phyloP scores from a whole-genome alignment of 2,329 filamentous ascomycete genomes.

The Lojkania enalia region DNA sequence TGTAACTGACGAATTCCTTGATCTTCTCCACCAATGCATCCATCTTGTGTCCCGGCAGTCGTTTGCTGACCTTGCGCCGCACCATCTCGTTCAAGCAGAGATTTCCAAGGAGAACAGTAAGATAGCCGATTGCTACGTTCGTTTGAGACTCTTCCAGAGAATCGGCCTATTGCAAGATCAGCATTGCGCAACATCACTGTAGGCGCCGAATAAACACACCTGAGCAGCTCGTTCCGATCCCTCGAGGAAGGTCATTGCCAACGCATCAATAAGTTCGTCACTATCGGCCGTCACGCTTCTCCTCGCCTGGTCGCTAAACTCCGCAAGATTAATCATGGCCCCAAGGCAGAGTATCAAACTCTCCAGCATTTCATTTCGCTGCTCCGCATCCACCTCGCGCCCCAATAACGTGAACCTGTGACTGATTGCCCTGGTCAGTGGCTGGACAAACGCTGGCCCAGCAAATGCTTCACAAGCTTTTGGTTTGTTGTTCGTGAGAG shows the following conservation, averaged over 20 bases:
- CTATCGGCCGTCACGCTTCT: slow-evolving; percentile 31
- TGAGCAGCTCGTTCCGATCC: slow-evolving; percentile 67
- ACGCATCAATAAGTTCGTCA: slow-evolving; percentile 57
- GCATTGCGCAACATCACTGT: background rate
- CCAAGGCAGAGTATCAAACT: slow-evolving; percentile 77
- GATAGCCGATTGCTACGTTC: slow-evolving; percentile 83
- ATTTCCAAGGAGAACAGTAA: slow-evolving; percentile 82
- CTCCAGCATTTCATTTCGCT: slow-evolving; percentile 62
- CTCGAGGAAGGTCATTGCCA: slow-evolving; percentile 69
- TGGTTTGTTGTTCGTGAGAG: slow-evolving; percentile 80
- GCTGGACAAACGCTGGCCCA: slow-evolving; percentile 53
- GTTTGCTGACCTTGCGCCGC: slow-evolving; percentile 46
- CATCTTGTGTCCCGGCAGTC: slow-evolving; percentile 54
- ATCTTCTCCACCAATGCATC: slow-evolving; percentile 59
- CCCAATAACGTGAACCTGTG: slow-evolving; percentile 28
- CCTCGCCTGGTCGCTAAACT: slow-evolving; percentile 68
- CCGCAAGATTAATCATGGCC: slow-evolving; percentile 83
- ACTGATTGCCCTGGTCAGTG: slow-evolving; percentile 37
- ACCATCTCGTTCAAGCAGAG: slow-evolving; percentile 64
- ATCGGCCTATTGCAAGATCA: slow-evolving; percentile 49
- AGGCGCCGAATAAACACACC: slow-evolving; percentile 55
- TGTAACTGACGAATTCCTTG: slow-evolving; percentile 64
- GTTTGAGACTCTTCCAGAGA: slow-evolving; percentile 70
- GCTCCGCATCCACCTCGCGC: slow-evolving; percentile 50
- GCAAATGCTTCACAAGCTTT: slow-evolving; percentile 71